Evolutionary conservation across 2,329 filamentous ascomycete genomes (phyloP).

Genomic region (Trichoderma asperellum): DNA sequence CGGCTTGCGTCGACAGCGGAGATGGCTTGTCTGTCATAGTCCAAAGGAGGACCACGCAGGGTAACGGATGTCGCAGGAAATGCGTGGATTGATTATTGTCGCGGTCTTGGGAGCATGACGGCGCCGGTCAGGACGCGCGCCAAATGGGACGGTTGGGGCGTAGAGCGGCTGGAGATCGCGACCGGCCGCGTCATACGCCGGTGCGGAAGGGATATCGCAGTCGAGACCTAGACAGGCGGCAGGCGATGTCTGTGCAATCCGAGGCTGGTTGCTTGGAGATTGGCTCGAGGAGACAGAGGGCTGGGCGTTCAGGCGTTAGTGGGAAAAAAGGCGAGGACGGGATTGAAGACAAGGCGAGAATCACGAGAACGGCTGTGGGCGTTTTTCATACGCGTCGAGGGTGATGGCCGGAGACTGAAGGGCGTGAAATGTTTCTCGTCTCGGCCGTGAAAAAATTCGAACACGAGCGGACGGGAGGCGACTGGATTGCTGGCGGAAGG

Average conservation of each 20-base stretch:
- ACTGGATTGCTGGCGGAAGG: conserved; percentile 31
- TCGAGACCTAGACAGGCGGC: conserved; percentile 7
- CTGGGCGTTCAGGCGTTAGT: conserved; percentile 22
- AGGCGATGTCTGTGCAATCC: conserved; percentile 18
- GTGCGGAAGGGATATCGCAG: conserved; percentile 10
- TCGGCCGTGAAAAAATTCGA: conserved; percentile 40
- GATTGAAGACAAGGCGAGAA: conserved; percentile 12
- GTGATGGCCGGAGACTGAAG: conserved; percentile 34
- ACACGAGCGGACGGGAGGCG: conserved; percentile 35
- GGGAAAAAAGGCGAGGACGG: conserved; percentile 10
- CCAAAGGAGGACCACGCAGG: conserved; percentile 52
- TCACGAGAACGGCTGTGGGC: conserved; percentile 29
- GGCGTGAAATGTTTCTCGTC: conserved; percentile 38
- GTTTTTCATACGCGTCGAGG: conserved; percentile 32
- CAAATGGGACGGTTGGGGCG: conserved; percentile 21
- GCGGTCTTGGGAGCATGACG: conserved; percentile 63
- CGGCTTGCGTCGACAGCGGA: conserved; percentile 58
- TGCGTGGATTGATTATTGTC: conserved; percentile 53
- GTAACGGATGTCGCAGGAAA: conserved; percentile 41
- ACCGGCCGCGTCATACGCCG: conserved; percentile 30
- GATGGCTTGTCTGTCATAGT: conserved; percentile 67
- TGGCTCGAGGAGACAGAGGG: conserved; percentile 9
- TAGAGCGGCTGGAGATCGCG: conserved; percentile 26
- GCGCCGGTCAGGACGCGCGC: conserved; percentile 53
- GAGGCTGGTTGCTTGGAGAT: conserved; percentile 18